These are phyloP conservation scores for Sextonia rubra DNA, from an alignment of 164 flowering plant species.

Conservation along the genomic window DNA sequence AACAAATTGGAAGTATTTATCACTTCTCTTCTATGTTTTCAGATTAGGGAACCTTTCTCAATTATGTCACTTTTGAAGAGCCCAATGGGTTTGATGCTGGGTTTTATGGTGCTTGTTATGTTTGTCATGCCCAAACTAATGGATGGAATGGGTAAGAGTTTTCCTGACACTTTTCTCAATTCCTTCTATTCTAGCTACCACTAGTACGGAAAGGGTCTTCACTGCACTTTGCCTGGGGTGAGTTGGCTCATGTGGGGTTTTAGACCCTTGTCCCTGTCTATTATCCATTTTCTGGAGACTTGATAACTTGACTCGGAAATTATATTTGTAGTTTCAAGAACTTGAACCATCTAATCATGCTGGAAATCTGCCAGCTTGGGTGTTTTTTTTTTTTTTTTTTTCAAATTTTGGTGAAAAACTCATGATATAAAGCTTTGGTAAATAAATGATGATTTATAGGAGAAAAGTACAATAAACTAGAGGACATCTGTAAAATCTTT, in stretches of 20 bases:
- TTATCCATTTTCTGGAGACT: no score
- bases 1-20: not conserved
- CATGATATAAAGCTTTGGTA: no score
- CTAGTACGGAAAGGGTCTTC: not conserved
- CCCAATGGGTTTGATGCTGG: conserved; percentile 99
- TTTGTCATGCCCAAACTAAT: conserved; percentile 89
- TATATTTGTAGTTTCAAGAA: no score
- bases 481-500: no score
- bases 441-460: no score
- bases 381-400: no score
- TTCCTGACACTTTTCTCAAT: not conserved
- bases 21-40: conserved; percentile 19
- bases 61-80: conserved; percentile 80
- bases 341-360: no score
- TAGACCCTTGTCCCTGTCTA: not conserved
- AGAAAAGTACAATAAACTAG: no score
- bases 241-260: not conserved
- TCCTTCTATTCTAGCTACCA: not conserved
- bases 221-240: not conserved
- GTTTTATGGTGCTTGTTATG: conserved; percentile 85
- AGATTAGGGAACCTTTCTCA: conserved; percentile 89
- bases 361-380: no score
- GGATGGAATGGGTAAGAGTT: conserved; percentile 74
- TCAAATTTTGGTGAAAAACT: no score
- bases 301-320: no score